Evolutionary conservation across 768 basidiomycete species (phyloP).

Genomic region (Daedaleopsis nitida): DNA sequence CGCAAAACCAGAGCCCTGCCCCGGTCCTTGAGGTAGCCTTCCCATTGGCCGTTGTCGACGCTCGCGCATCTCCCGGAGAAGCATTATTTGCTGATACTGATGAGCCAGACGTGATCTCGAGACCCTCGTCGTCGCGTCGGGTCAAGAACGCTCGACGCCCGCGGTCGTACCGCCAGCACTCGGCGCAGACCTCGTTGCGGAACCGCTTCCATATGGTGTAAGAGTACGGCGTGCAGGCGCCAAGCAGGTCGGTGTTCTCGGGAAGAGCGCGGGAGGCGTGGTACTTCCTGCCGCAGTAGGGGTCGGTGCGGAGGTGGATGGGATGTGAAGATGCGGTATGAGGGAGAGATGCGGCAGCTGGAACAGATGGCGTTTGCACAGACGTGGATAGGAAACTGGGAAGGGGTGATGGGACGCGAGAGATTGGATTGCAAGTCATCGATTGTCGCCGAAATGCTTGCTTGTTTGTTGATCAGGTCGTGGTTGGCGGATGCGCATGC

Average conservation of each 20-base stretch:
- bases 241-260: conserved; percentile 20
- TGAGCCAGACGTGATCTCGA: background rate
- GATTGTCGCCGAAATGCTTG: background rate
- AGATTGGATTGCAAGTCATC: background rate
- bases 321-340: background rate
- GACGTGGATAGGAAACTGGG: background rate
- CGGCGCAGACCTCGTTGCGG: conserved; percentile 65
- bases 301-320: conserved; percentile 19
- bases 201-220: conserved; percentile 63
- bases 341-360: background rate
- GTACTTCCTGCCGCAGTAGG: conserved; percentile 27
- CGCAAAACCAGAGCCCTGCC: conserved; percentile 61
- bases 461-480: too few relatives aligned
- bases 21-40: background rate
- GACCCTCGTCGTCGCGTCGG: conserved; percentile 28
- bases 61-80: background rate
- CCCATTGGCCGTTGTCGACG: background rate
- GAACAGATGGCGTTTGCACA: background rate
- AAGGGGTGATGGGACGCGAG: background rate
- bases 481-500: background rate
- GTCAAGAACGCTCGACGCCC: conserved; percentile 34
- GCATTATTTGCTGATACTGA: background rate
- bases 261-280: conserved; percentile 22
- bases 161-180: conserved; percentile 63
- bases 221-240: conserved; percentile 49